Conservation (phyloP, 768 basidiomycete genomes). For the Psilocybe cyanescens region DNA sequence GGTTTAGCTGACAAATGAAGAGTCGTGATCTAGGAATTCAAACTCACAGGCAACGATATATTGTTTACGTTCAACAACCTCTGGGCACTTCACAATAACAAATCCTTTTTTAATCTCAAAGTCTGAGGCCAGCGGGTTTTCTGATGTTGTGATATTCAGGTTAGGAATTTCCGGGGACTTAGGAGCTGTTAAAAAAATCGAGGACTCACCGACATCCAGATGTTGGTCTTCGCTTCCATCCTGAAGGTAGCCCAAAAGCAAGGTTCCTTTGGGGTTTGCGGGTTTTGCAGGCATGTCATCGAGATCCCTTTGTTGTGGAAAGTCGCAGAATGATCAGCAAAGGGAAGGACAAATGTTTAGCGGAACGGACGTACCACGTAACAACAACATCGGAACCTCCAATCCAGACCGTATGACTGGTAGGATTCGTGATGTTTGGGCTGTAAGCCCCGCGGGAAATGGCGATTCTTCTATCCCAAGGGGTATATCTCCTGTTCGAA, state of each 20-base stretch:
- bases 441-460: slow-evolving; percentile 38
- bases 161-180: slow-evolving; percentile 14
- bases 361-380: slow-evolving; percentile 44
- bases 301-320: slow-evolving; percentile 41
- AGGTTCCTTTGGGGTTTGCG: slow-evolving; percentile 41
- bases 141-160: slow-evolving; percentile 32
- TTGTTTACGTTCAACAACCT: slow-evolving; percentile 34
- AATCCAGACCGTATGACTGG: slow-evolving; percentile 40
- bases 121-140: slow-evolving; percentile 49
- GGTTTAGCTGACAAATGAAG: slow-evolving; percentile 2
- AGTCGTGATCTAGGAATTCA: not conserved
- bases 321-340: slow-evolving; percentile 24
- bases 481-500: slow-evolving; percentile 20
- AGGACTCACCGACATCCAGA: slow-evolving; percentile 44
- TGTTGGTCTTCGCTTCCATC: slow-evolving; percentile 44
- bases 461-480: slow-evolving; percentile 16
- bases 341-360: slow-evolving; percentile 11
- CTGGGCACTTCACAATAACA: slow-evolving; percentile 47
- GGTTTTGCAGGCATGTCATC: slow-evolving; percentile 32
- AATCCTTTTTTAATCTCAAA: slow-evolving; percentile 49
- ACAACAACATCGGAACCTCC: slow-evolving; percentile 38
- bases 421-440: slow-evolving; percentile 46
- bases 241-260: slow-evolving; percentile 48
- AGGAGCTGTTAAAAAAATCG: slow-evolving; percentile 2
- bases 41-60: slow-evolving; percentile 59